A percentile compares a stretch with the other conserved stretches of the same genome.
Evolutionary conservation across 2,329 filamentous ascomycete genomes (phyloP).

Genomic region (Sodiomyces alkalinus): DNA sequence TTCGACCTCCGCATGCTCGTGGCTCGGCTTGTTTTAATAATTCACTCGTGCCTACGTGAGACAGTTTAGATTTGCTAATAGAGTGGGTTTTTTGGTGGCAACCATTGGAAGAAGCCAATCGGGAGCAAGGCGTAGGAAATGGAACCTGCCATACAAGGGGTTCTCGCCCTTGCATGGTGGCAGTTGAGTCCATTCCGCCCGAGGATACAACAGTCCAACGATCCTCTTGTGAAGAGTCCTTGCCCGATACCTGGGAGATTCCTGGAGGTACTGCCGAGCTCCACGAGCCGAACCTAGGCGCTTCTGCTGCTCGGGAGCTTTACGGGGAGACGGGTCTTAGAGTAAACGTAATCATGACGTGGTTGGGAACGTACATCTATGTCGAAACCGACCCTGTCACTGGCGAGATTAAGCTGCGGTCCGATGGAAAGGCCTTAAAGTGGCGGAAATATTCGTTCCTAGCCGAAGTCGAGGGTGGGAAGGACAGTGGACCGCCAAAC

Average conservation of each 20-base stretch:
- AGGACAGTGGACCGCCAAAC: background rate
- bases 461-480: slow-evolving; percentile 14
- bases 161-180: too few species aligned
- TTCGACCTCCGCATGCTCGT: too few species aligned
- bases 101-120: too few species aligned
- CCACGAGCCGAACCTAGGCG: slow-evolving; percentile 31
- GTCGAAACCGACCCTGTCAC: slow-evolving; percentile 1
- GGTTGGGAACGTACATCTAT: slow-evolving; percentile 15
- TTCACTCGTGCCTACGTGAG: too few species aligned
- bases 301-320: slow-evolving; percentile 29
- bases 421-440: background rate
- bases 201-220: too few species aligned
- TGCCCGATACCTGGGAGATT: slow-evolving; percentile 27
- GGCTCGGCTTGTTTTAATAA: too few species aligned
- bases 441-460: slow-evolving; percentile 21
- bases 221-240: slow-evolving; percentile 20
- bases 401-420: background rate
- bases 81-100: too few species aligned
- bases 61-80: too few species aligned
- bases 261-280: slow-evolving; percentile 27
- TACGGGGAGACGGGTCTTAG: slow-evolving; percentile 33
- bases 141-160: too few species aligned
- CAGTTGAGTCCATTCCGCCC: too few species aligned
- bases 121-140: too few species aligned
- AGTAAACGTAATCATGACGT: slow-evolving; percentile 22